Base-by-base conservation (phyloP, 75 land plant genomes). In the Sequoiadendron giganteum region DNA sequence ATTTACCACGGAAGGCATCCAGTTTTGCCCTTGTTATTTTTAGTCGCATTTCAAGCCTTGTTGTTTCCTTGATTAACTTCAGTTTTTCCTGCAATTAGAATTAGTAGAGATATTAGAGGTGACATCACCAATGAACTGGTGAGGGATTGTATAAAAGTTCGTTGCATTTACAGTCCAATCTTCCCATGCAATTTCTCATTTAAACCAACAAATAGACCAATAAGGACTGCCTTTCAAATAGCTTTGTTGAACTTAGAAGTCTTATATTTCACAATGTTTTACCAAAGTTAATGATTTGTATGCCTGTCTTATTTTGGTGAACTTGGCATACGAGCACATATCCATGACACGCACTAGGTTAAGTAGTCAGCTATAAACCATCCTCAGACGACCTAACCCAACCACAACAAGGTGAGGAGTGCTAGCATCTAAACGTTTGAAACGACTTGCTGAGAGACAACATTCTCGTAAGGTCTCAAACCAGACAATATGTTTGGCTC, bases 31-130 rank as follows among this genome's bases (percentile, higher is more conserved):
- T 92, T 49, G 93, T 85, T 34, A 85, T 40, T 1, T 83, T 87
- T 10, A 93, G 91, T 55, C 88, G 85, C 91, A 93, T 88, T 76
- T 88, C 79, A 16, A 89, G 87, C 73, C 90, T 93, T 82, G 92
- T 91, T 85, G n/a, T 87, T 83, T 94, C 93, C 8, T 90, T 92
- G 55, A 49, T 87, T 48, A 85, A 86, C 3, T 45, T 85, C n/a
- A 54, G 13, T 45, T 84, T 65, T 84, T 83, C 92, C 93, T 93
- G 89, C 47, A 43, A 21, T 25, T 48, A 80, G 9, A 48, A 8
- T 48, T 80, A 25, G 83, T n/a, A 38, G 43, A 80, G 3, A 43
- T 80, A 80, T n/a, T 25, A 16, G 30, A 73, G 76, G 76, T 18
- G 10, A 9, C 10, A 73, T 32, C 13, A 32, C 25, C 10, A 32